Evolutionary conservation across 2,329 filamentous ascomycete species (phyloP).

Genomic region (Diplodia mutila): DNA sequence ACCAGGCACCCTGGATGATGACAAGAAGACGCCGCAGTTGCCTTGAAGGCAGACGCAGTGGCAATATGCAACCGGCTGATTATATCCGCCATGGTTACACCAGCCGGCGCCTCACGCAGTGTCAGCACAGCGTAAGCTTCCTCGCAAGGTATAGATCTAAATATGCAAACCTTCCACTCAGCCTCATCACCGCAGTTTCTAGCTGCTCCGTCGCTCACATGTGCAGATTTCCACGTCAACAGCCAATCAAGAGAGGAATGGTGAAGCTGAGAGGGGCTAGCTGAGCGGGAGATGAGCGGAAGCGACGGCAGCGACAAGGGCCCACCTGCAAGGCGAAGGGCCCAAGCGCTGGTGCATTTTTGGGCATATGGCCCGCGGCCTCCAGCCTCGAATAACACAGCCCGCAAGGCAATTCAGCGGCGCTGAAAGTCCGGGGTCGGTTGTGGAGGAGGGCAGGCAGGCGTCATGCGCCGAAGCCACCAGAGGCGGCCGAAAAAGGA

Average conservation of each 20-base stretch:
- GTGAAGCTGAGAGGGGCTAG: background rate
- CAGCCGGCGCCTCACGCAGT: background rate
- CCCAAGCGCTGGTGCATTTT: slow-evolving; percentile 15
- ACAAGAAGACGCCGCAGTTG: no score
- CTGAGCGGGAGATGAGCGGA: slow-evolving; percentile 6
- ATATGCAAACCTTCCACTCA: background rate
- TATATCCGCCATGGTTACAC: background rate
- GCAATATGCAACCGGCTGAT: no score
- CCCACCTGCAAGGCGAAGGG: background rate
- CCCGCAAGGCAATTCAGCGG: no score
- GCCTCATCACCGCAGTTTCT: background rate
- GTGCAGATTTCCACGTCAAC: background rate
- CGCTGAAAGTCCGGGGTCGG: background rate
- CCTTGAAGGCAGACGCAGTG: background rate
- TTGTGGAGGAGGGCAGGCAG: background rate
- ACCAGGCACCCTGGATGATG: background rate
- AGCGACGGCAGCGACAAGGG: slow-evolving; percentile 6
- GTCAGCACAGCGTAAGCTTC: slow-evolving; percentile 12
- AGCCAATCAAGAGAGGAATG: background rate
- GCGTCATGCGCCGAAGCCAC: slow-evolving; percentile 20
- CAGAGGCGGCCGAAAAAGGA: background rate
- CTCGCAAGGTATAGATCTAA: background rate
- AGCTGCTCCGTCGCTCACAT: background rate
- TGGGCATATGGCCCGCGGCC: background rate
- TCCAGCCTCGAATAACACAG: background rate